Conservation (phyloP, 31 red algal species). For the Endocladia muricata region DNA sequence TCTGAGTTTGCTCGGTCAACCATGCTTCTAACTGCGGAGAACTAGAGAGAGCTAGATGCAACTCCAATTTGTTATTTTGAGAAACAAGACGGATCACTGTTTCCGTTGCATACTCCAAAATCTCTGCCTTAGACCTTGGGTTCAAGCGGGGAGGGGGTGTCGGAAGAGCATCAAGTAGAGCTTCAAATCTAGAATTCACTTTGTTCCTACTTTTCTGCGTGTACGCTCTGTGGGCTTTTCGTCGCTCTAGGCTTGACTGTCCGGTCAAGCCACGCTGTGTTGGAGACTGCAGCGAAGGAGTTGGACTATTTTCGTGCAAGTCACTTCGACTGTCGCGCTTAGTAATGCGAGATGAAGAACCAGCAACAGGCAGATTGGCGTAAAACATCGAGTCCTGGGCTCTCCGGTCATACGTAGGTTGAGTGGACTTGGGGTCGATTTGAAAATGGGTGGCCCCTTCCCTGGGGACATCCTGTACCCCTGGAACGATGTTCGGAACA, state of each 20-base stretch:
- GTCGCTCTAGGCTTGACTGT: slow-evolving; percentile 56
- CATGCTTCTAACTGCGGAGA: slow-evolving; percentile 51
- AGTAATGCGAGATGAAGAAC: slow-evolving; percentile 16
- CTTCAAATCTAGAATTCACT: slow-evolving; percentile 70
- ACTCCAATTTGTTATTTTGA: slow-evolving; percentile 59
- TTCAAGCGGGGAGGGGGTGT: slow-evolving; percentile 61
- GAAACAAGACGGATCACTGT: slow-evolving; percentile 49
- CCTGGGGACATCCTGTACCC: slow-evolving; percentile 1
- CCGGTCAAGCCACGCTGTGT: slow-evolving; percentile 1
- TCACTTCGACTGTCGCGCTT: slow-evolving; percentile 18
- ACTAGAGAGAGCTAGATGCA: slow-evolving; percentile 63
- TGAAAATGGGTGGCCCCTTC: slow-evolving; percentile 17
- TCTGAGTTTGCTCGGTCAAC: slow-evolving; percentile 51
- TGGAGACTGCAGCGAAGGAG: slow-evolving; percentile 26
- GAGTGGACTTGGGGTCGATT: slow-evolving; percentile 16
- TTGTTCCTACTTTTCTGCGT: slow-evolving; percentile 73
- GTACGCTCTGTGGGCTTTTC: slow-evolving; percentile 74
- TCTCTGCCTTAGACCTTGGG: slow-evolving; percentile 78
- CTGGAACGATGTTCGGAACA: slow-evolving; percentile 13
- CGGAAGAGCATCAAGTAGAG: slow-evolving; percentile 65
- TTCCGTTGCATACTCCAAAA: slow-evolving; percentile 82
- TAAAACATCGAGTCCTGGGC: slow-evolving; percentile 16
- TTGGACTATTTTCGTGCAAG: slow-evolving; percentile 16
- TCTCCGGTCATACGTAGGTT: slow-evolving; percentile 9
- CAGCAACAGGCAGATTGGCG: slow-evolving; percentile 4